Evolutionary conservation across 371 early-diverging fungal genomes (phyloP).

Genomic region (Caulochytrium protostelioides): DNA sequence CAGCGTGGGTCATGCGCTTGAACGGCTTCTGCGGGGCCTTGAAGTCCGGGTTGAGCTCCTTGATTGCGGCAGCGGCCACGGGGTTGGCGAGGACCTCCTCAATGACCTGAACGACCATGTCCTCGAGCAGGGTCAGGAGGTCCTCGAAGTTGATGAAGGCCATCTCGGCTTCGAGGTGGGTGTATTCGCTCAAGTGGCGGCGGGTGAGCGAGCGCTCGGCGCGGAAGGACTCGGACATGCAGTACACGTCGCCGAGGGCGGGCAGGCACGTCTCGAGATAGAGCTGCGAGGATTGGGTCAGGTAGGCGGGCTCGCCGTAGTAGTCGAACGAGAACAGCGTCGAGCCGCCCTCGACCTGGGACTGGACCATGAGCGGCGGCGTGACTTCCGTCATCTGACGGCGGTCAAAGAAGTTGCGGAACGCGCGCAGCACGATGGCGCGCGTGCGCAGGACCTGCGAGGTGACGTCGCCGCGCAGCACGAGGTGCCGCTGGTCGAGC

Average conservation of each 20-base stretch:
- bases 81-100: conserved; percentile 58
- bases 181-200: conserved; percentile 95
- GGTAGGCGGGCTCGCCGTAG: conserved; percentile 92
- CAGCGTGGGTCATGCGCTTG: conserved; percentile 85
- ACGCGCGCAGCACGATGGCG: conserved; percentile 63
- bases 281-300: conserved; percentile 98
- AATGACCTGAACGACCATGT: conserved; percentile 70
- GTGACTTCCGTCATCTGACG: conserved; percentile 81
- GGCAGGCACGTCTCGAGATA: conserved; percentile 97
- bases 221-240: conserved; percentile 94
- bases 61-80: conserved; percentile 46
- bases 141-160: conserved; percentile 88
- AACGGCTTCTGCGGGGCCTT: conserved; percentile 73
- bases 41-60: conserved; percentile 85
- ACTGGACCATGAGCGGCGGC: conserved; percentile 99
- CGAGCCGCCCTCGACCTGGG: conserved; percentile 98
- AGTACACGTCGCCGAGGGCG: conserved; percentile 89
- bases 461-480: conserved; percentile 81
- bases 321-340: conserved; percentile 95
- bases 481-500: conserved; percentile 89
- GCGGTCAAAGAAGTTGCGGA: conserved; percentile 83
- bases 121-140: conserved; percentile 74
- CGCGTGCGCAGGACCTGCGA: conserved; percentile 81
- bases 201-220: conserved; percentile 99
- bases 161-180: conserved; percentile 97